phyloP scores from a whole-genome alignment of 2,329 filamentous ascomycete genomes.

The Aspergillus udagawae region DNA sequence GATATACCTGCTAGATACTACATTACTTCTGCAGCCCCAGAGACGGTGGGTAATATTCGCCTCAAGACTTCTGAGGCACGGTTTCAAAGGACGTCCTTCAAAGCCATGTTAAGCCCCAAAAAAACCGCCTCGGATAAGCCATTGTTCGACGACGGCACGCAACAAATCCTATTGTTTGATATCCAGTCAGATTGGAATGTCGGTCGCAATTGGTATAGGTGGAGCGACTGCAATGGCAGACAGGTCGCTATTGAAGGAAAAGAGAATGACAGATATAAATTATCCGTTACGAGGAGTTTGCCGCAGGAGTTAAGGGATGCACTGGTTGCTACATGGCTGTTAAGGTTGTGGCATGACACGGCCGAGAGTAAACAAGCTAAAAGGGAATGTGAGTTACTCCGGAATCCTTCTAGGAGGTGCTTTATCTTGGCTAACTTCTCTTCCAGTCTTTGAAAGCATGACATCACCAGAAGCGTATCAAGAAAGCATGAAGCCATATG shows the following conservation, averaged over 20 bases:
- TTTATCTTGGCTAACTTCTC: too few species aligned
- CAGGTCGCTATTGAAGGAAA: slow-evolving; percentile 6
- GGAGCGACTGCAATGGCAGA: not conserved
- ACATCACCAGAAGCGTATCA: too few species aligned
- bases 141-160: not conserved
- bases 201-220: slow-evolving; percentile 6
- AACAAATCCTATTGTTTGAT: not conserved
- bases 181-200: slow-evolving; percentile 1
- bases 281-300: slow-evolving; percentile 6
- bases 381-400: slow-evolving; percentile 8
- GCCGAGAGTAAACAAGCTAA: slow-evolving; percentile 15
- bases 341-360: slow-evolving; percentile 14
- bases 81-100: slow-evolving; percentile 5
- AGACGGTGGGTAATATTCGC: slow-evolving; percentile 11
- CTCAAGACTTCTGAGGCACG: slow-evolving; percentile 4
- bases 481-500: too few species aligned
- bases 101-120: not conserved
- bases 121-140: not conserved
- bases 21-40: slow-evolving; percentile 1
- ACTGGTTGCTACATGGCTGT: slow-evolving; percentile 14
- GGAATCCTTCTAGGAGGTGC: too few species aligned
- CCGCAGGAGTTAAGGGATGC: slow-evolving; percentile 9
- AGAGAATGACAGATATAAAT: slow-evolving; percentile 1
- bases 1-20: slow-evolving; percentile 14
- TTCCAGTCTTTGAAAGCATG: too few species aligned